Evolutionary conservation across 1,139 yeast genomes (phyloP).

Genomic region (Chernovozyma sophiae-reginae): DNA sequence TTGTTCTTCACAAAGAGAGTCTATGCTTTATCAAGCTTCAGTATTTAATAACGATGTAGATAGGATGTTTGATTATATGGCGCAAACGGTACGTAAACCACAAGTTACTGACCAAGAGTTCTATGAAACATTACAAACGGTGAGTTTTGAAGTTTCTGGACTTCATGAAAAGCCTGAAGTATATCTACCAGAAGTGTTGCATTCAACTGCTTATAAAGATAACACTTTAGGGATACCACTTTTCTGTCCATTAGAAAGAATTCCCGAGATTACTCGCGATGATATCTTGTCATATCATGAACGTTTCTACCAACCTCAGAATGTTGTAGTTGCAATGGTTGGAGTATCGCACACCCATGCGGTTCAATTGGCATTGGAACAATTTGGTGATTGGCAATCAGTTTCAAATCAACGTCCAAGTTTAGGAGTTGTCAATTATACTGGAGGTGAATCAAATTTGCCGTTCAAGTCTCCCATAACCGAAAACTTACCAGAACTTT

Average conservation of each 20-base stretch:
- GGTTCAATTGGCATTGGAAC: constrained; percentile 53
- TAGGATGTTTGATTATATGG: constrained; percentile 69
- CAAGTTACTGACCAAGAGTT: constrained; percentile 65
- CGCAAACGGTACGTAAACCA: constrained; percentile 81
- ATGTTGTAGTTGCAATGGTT: constrained; percentile 81
- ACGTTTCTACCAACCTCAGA: constrained; percentile 72
- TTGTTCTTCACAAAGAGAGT: constrained; percentile 90
- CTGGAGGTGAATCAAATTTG: constrained; percentile 73
- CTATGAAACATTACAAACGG: constrained; percentile 67
- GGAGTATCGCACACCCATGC: constrained; percentile 79
- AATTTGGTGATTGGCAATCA: constrained; percentile 60
- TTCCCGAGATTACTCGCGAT: constrained; percentile 50
- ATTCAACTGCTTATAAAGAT: constrained; percentile 69
- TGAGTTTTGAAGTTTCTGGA: constrained; percentile 79
- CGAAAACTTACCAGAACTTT: constrained; percentile 75
- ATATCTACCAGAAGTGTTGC: constrained; percentile 82
- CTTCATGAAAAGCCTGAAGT: constrained; percentile 82
- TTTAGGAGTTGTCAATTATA: constrained; percentile 53
- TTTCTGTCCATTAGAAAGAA: constrained; percentile 70
- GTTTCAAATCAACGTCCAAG: constrained; percentile 27
- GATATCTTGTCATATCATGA: constrained; percentile 61
- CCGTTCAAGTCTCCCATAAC: constrained; percentile 66
- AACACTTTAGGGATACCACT: constrained; percentile 85
- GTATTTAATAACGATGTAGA: constrained; percentile 88
- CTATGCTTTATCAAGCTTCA: constrained; percentile 89